Evolutionary conservation across 805 yeast species (phyloP).

Genomic region (Pachysolen tannophilus): DNA sequence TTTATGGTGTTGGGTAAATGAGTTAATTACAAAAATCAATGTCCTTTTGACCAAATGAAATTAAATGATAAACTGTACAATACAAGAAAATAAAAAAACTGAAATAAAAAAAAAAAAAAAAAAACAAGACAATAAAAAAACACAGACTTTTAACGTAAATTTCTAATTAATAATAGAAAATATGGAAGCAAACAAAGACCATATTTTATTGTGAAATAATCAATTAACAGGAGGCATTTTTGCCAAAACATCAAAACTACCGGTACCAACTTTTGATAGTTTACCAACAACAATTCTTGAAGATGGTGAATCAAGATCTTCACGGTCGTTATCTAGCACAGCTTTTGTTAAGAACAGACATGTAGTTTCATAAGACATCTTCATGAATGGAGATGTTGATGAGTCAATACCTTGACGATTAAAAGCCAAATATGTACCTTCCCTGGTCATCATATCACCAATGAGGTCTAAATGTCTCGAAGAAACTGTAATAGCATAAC

Average conservation of each 20-base stretch:
- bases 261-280: slow-evolving; percentile 89
- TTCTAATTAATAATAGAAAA: too few relatives aligned
- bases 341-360: slow-evolving; percentile 96
- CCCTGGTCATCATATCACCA: slow-evolving; percentile 99
- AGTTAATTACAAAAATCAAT: too few relatives aligned
- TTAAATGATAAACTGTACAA: too few relatives aligned
- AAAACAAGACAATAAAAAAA: too few relatives aligned
- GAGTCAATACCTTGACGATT: slow-evolving; percentile 98
- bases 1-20: too few relatives aligned
- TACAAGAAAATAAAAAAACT: too few relatives aligned
- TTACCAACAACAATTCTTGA: slow-evolving; percentile 92
- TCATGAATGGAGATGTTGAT: slow-evolving; percentile 91
- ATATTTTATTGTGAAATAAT: too few relatives aligned
- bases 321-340: slow-evolving; percentile 85
- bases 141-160: too few relatives aligned
- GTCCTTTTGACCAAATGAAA: too few relatives aligned
- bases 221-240: slow-evolving; percentile 30
- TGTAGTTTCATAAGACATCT: slow-evolving; percentile 98
- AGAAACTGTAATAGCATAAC: slow-evolving; percentile 91
- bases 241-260: slow-evolving; percentile 78
- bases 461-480: slow-evolving; percentile 91
- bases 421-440: slow-evolving; percentile 93
- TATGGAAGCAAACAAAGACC: too few relatives aligned
- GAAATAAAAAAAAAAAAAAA: too few relatives aligned
- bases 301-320: slow-evolving; percentile 83